Evolutionary conservation across 1,284 basidiomycete genomes (phyloP), one percentile per base, ranked within the genome.

Genomic region (Naganishia sp.): DNA sequence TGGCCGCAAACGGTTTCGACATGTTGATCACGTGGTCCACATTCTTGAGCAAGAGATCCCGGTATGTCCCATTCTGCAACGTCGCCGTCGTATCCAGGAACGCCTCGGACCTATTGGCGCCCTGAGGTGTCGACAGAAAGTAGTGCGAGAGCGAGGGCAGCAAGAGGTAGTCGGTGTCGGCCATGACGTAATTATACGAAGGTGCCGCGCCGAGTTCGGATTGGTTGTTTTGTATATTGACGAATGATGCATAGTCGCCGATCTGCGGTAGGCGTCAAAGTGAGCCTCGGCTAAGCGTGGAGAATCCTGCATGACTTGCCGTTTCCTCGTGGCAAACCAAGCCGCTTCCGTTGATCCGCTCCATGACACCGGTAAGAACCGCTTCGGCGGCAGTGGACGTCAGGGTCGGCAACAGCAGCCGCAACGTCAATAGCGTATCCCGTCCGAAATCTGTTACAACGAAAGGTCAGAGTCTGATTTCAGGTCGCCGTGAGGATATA

Each of bases 311-410:
- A 21, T 21, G 21, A 21, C 69, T 60, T 50, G 68, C 70, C 0
- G 81, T 82, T 71, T 82, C 82, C 66, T 83, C 82, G 69, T 83
- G 82, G 67, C 81, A 82, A 13, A 83, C 70, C 13, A 79, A 77
- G 1, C 81, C 81, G 2, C 75, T 78, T 5, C 75, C 73, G 65
- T 81, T 82, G 42, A 77, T 74, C 0, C 82, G 76, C 68, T 82
- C 78, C 25, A 83, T 72, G 5, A 82, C 82, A 1, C 80, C 81
- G 2, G 81, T 79, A 9, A 83, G 73, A 16, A 81, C 79, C 0
- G 79, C 72, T 67, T 83, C 82, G 52, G 79, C 77, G 6, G 81
- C 79, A 36, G 79, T 76, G 3, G 79, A 70, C 0, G 79, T 81
- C 7, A 82, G 71, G 3, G 78, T 77, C 7, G 81, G 80, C 65